Conservation (phyloP, 305 asterid genomes). For the Fraxinus ornus region DNA sequence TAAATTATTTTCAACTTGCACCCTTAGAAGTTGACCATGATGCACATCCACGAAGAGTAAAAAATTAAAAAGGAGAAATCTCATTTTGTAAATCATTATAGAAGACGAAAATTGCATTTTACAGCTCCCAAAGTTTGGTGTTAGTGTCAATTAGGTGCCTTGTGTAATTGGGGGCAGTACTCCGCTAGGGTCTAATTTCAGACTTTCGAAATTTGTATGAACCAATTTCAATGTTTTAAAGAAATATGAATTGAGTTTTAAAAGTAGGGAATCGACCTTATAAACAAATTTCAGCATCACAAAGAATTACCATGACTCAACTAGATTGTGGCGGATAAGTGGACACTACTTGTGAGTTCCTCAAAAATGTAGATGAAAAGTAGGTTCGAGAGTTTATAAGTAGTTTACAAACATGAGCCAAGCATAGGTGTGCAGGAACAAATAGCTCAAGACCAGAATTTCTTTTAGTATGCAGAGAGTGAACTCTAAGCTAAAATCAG, state of each 20-base stretch:
- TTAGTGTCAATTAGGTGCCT: not conserved
- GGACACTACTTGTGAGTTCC: not conserved
- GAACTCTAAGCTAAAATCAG: not conserved
- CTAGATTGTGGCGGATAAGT: not conserved
- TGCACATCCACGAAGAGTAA: no score
- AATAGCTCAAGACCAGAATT: not conserved
- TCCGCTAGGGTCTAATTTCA: not conserved
- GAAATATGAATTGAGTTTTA: no score
- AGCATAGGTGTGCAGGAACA: not conserved
- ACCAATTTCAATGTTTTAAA: not conserved
- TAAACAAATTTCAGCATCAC: not conserved
- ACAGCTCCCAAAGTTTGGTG: not conserved
- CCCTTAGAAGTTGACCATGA: no score
- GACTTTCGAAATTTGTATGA: not conserved
- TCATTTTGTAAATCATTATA: no score
- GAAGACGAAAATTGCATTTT: not conserved
- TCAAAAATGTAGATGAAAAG: no score
- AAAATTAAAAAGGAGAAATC: no score
- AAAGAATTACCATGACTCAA: not conserved
- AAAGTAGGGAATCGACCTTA: no score
- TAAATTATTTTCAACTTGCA: no score
- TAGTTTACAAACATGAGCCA: not conserved
- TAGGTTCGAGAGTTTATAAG: not conserved
- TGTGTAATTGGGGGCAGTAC: not conserved
- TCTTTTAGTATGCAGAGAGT: not conserved